Percentiles rank a stretch among this genome's conserved stretches.
These are phyloP conservation scores for Apiospora sp. DNA, from an alignment of 2,329 filamentous ascomycete genomes.

Conservation along the genomic window DNA sequence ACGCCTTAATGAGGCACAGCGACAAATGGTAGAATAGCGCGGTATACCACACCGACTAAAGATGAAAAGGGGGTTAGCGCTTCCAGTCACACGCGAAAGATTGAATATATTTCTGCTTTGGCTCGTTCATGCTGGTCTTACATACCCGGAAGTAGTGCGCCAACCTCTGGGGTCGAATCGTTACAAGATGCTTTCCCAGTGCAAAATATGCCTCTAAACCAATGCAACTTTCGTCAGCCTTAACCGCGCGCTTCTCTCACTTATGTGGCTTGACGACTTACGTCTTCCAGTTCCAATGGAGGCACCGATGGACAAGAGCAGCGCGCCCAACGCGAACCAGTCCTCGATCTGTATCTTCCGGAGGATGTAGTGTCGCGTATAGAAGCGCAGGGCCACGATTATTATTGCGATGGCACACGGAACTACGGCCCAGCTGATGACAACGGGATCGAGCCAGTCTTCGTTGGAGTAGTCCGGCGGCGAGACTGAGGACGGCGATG, in stretches of 20 bases:
- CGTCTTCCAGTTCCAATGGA: conserved; percentile 3
- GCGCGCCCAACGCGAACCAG: conserved; percentile 7
- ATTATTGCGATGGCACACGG: not conserved
- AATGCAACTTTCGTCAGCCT: not conserved
- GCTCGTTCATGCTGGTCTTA: not conserved
- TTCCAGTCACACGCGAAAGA: not conserved
- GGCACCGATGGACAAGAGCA: not conserved
- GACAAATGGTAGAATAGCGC: conserved; percentile 10
- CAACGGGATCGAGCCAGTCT: not conserved
- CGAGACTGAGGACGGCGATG: not conserved
- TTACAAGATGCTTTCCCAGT: not conserved
- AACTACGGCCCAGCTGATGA: conserved; percentile 6
- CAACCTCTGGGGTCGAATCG: not conserved
- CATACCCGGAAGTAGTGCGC: conserved; percentile 8
- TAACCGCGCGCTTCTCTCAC: not conserved
- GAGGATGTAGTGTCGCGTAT: conserved; percentile 9
- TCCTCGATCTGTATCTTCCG: conserved; percentile 12
- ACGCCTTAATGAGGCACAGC: conserved; percentile 12
- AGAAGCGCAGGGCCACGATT: conserved; percentile 22
- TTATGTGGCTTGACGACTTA: not conserved
- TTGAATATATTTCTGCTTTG: not conserved
- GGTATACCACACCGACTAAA: conserved; percentile 19
- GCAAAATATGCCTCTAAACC: conserved; percentile 13
- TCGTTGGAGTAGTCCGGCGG: not conserved
- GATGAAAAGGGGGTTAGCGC: not conserved